Evolutionary conservation across 1,284 basidiomycete species (phyloP), one percentile per base, ranked within the genome.

Genomic region (Afroboletus lepidellus): DNA sequence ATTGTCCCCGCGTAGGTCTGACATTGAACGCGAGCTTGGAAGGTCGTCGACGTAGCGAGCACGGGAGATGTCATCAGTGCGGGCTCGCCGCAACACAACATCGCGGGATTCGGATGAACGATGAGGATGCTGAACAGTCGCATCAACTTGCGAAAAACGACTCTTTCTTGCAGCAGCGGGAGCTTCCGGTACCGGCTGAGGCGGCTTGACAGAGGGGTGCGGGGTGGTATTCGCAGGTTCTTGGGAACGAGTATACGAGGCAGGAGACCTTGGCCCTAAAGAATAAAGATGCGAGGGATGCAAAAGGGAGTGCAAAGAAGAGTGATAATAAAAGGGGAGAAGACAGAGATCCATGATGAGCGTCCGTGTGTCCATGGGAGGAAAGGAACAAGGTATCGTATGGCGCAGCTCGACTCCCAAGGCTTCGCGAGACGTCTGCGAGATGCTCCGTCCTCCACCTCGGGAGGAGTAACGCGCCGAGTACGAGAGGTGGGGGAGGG

Each of bases 211-310:
- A 34, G 55, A 47, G 16, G 54, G 41, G 13, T 48, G 41, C 16
- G 47, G 53, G 1, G 52, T 32, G 27, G 50, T 27, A 15, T 41
- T 54, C 5, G 48, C 48, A 2, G 60, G 46, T 50, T 65, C 57
- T 51, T 65, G 67, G 45, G 57, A 51, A 50, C 65, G 67, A 50
- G 57, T 48, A 47, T 67, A 57, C 41, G 57, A 65, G 25, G 55
- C 33, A 8, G 77, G 74, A 36, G 80, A 80, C 63, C 77, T 76
- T 59, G 72, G 72, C 72, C 83, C 83, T 85, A 77, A 74, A 74
- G 68, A 75, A 70, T 60, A 75, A 75, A 64, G 60, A 67, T 60
- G 69, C 67, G 63, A 65, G 60, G 64, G 53, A 64, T 58, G 60
- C 57, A 68, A 72, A 71, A 68, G 63, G 64, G 58, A 60, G 21